These are phyloP conservation scores for Candida easanensis DNA, from an alignment of 805 yeast genomes.

Conservation along the genomic window DNA sequence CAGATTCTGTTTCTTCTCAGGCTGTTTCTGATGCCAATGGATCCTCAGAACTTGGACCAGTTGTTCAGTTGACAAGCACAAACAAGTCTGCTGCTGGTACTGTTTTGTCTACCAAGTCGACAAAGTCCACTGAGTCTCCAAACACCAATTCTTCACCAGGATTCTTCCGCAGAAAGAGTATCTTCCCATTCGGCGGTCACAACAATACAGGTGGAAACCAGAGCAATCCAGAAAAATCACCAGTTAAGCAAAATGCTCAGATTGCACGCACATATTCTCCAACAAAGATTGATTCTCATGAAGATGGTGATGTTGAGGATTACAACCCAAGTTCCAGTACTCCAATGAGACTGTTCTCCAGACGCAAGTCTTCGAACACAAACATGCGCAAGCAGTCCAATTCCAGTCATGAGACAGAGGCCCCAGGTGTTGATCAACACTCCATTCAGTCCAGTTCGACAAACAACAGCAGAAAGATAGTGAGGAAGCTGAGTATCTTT, in stretches of 20 bases:
- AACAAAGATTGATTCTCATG: conserved; percentile 14
- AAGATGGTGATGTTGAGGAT: conserved; percentile 22
- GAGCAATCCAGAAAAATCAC: conserved; percentile 16
- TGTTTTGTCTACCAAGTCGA: conserved; percentile 16
- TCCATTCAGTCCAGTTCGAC: conserved; percentile 19
- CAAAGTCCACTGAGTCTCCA: conserved; percentile 18
- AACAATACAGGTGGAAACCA: background rate
- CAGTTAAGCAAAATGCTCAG: conserved; percentile 13
- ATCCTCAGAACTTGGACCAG: conserved; percentile 8
- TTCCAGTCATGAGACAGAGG: conserved; percentile 16
- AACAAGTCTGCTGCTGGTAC: conserved; percentile 16
- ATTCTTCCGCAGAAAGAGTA: conserved; percentile 30
- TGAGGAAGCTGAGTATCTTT: conserved; percentile 26
- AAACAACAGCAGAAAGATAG: conserved; percentile 19
- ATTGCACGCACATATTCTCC: conserved; percentile 13
- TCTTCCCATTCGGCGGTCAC: background rate
- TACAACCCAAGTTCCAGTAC: conserved; percentile 10
- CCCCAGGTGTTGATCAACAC: conserved; percentile 1
- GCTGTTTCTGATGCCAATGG: conserved; percentile 10
- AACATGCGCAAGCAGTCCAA: conserved; percentile 21
- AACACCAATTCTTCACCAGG: conserved; percentile 33
- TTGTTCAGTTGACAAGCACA: conserved; percentile 20
- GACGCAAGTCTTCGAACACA: conserved; percentile 18
- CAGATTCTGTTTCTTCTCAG: conserved; percentile 15
- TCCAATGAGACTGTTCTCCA: conserved; percentile 22